Percentiles rank a stretch among this genome's conserved stretches.
Evolutionary conservation across 176 grass and related monocot species (phyloP).

Genomic region (Chloris gayana): DNA sequence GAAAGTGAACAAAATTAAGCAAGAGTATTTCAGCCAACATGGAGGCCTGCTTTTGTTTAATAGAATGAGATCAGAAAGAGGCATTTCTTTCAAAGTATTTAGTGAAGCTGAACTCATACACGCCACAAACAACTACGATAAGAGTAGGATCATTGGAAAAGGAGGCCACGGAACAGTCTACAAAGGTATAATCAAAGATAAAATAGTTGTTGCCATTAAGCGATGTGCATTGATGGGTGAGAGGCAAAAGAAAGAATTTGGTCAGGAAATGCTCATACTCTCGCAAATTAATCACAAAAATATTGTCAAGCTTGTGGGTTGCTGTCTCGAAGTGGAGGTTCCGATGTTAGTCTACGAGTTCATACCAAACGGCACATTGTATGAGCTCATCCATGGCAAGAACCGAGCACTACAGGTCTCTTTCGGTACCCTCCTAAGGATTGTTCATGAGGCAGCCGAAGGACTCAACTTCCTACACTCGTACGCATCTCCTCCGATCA

Average conservation of each 20-base stretch:
- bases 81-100: constrained; percentile 42
- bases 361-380: constrained; percentile 19
- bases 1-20: constrained; percentile 23
- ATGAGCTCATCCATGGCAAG: constrained; percentile 36
- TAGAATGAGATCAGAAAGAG: constrained; percentile 39
- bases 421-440: constrained; percentile 28
- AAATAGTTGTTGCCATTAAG: neutral
- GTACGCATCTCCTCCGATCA: constrained; percentile 22
- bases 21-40: constrained; percentile 40
- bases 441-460: constrained; percentile 36
- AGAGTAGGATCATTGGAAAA: constrained; percentile 33
- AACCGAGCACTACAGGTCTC: constrained; percentile 28
- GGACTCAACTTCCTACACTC: constrained; percentile 35
- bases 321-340: constrained; percentile 48
- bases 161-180: constrained; percentile 52
- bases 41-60: constrained; percentile 36
- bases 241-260: constrained; percentile 46
- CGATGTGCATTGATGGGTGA: constrained; percentile 11
- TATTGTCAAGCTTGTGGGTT: constrained; percentile 34
- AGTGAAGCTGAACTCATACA: constrained; percentile 30
- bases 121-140: constrained; percentile 55
- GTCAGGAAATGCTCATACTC: constrained; percentile 42
- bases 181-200: constrained; percentile 33
- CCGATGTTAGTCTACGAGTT: constrained; percentile 46
- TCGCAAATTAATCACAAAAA: constrained; percentile 49